A percentile compares a stretch with the other conserved stretches of the same genome.
phyloP scores from a whole-genome alignment of 179 eudicot genomes.

The Vitellaria paradoxa region DNA sequence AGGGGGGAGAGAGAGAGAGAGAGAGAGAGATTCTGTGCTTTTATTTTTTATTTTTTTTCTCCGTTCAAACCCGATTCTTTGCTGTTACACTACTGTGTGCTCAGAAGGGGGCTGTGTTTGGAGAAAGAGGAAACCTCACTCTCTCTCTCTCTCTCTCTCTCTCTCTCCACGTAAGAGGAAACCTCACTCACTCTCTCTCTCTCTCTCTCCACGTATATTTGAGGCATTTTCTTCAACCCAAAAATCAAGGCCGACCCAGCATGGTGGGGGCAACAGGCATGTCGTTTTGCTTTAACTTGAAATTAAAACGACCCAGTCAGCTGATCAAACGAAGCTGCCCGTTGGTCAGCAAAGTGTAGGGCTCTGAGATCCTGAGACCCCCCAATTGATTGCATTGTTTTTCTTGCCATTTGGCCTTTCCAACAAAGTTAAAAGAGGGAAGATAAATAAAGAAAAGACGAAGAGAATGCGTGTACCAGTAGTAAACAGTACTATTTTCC shows the following conservation, averaged over 20 bases:
- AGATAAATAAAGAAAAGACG: constrained; percentile 14
- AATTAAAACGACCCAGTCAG: constrained; percentile 21
- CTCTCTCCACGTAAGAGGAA: constrained; percentile 21
- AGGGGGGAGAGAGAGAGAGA: constrained; percentile 4
- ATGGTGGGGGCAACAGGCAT: constrained; percentile 7
- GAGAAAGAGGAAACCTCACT: constrained; percentile 40
- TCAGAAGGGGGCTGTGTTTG: constrained; percentile 26
- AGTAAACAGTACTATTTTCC: background rate
- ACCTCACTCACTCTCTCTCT: background rate
- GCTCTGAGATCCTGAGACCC: background rate
- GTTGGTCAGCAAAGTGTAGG: constrained; percentile 13
- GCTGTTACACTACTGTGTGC: background rate
- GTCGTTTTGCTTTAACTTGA: constrained; percentile 25
- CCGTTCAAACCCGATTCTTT: no score
- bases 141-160: background rate
- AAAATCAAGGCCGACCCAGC: constrained; percentile 22
- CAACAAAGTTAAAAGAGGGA: constrained; percentile 31
- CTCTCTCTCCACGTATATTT: no score
- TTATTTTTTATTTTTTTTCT: no score
- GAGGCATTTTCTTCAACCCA: constrained; percentile 14
- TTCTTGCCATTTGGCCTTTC: constrained; percentile 30
- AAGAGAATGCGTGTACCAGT: constrained; percentile 25
- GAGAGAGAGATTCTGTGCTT: background rate
- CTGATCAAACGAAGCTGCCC: constrained; percentile 2
- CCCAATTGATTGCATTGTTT: constrained; percentile 12